A percentile compares a stretch with the other conserved stretches of the same genome.
phyloP scores from a whole-genome alignment of 495 filamentous ascomycete genomes.

The Penicillium daleae region DNA sequence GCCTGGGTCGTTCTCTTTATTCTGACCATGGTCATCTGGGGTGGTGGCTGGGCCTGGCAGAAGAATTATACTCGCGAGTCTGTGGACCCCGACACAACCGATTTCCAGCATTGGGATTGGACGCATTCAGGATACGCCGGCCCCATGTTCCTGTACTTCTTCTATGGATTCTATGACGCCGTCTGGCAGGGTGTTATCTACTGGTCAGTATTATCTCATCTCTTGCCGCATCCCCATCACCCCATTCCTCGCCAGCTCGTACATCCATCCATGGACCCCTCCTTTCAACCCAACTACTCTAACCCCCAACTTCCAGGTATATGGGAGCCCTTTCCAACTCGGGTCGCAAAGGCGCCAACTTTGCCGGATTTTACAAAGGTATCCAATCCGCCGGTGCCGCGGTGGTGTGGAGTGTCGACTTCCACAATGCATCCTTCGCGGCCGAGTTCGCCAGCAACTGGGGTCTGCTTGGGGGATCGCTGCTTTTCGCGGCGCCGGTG shows the following conservation, averaged over 20 bases:
- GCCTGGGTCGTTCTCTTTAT: conserved; percentile 34
- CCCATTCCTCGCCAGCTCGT: no score
- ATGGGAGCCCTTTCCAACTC: conserved; percentile 2
- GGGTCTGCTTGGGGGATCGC: neutral
- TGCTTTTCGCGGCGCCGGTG: neutral
- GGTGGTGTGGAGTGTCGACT: neutral
- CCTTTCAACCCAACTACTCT: neutral
- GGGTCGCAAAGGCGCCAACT: neutral
- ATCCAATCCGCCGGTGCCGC: neutral
- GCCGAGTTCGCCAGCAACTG: conserved; percentile 2
- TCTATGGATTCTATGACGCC: conserved; percentile 54
- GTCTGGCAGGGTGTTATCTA: conserved; percentile 72
- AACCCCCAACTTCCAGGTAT: neutral
- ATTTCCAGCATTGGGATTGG: neutral
- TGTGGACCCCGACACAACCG: conserved; percentile 3
- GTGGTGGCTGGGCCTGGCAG: conserved; percentile 52
- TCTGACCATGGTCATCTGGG: conserved; percentile 47
- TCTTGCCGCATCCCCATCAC: neutral
- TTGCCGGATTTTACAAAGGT: neutral
- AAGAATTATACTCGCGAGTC: conserved; percentile 40
- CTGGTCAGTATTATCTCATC: conserved; percentile 53
- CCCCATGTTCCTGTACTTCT: conserved; percentile 54
- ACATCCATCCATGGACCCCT: neutral
- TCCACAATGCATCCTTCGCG: neutral
- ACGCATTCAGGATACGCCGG: conserved; percentile 36